These are phyloP conservation scores for Metschnikowia similis DNA, from an alignment of 805 yeast species.

Conservation along the genomic window DNA sequence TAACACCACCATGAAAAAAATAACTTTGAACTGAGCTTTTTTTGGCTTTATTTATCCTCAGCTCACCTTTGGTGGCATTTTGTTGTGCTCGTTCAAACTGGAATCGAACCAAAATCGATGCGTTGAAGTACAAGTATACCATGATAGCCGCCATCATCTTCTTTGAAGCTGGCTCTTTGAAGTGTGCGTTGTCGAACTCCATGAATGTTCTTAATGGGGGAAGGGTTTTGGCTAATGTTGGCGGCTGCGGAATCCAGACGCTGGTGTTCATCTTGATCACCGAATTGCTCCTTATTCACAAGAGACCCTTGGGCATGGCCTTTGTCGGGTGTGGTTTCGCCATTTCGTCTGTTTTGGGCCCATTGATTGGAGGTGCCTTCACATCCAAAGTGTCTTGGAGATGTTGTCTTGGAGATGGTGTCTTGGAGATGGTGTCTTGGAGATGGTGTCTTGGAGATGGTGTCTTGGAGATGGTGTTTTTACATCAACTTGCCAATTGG, in stretches of 20 bases:
- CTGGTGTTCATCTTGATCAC: conserved; percentile 26
- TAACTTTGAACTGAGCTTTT: too few relatives aligned
- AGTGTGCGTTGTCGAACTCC: conserved; percentile 32
- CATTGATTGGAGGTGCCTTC: conserved; percentile 25
- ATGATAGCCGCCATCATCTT: conserved; percentile 23
- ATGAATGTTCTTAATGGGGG: conserved; percentile 41
- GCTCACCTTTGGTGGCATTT: too few relatives aligned
- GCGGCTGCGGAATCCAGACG: conserved; percentile 34
- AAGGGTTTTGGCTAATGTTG: conserved; percentile 34
- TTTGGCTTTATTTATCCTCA: too few relatives aligned
- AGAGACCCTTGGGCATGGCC: conserved; percentile 22
- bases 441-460: too few relatives aligned
- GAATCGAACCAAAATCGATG: too few relatives aligned
- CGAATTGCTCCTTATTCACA: conserved; percentile 30
- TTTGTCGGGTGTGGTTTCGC: conserved; percentile 18
- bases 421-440: too few relatives aligned
- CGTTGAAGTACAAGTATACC: conserved; percentile 26
- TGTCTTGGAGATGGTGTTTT: conserved; percentile 30
- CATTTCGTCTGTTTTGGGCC: conserved; percentile 23
- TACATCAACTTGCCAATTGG: conserved; percentile 26
- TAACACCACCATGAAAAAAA: too few relatives aligned
- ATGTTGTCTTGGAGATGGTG: too few relatives aligned
- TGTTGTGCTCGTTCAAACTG: too few relatives aligned
- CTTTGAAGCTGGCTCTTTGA: conserved; percentile 33
- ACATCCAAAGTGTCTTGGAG: conserved; percentile 21